Evolutionary conservation across 306 rosid genomes (phyloP).

Genomic region (Malus sieversii): DNA sequence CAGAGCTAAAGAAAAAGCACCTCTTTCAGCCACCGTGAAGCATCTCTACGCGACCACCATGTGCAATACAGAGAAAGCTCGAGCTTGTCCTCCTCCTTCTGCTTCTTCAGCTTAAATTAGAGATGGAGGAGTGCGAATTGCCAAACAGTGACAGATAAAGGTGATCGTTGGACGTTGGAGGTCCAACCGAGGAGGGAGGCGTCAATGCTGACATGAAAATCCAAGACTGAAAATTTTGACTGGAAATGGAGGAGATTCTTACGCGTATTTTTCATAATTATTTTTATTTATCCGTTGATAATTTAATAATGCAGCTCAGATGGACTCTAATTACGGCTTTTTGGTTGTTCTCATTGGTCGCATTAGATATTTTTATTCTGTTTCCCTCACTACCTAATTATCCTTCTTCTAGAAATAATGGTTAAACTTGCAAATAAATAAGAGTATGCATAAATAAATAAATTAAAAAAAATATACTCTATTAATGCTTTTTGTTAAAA

Average conservation of each 20-base stretch:
- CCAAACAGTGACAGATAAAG: background rate
- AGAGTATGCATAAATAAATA: background rate
- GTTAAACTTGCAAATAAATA: too few species aligned
- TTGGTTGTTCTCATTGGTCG: background rate
- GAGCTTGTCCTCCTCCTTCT: background rate
- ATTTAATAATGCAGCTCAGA: too few species aligned
- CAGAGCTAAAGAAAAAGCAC: background rate
- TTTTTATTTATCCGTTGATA: background rate
- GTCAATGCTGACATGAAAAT: background rate
- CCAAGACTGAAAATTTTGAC: background rate
- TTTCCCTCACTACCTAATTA: background rate
- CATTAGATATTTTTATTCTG: background rate
- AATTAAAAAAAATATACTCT: too few species aligned
- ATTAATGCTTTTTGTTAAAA: too few species aligned
- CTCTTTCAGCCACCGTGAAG: background rate
- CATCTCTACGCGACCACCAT: background rate
- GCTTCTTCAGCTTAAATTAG: background rate
- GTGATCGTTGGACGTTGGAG: background rate
- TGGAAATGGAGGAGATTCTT: background rate
- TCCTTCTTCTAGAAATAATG: background rate
- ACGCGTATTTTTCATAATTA: background rate
- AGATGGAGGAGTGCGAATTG: background rate
- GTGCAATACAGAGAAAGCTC: background rate
- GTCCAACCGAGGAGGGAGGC: background rate
- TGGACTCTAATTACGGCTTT: background rate